phyloP scores from a whole-genome alignment of 352 stramenopile species.

The Globisporangium irregulare region DNA sequence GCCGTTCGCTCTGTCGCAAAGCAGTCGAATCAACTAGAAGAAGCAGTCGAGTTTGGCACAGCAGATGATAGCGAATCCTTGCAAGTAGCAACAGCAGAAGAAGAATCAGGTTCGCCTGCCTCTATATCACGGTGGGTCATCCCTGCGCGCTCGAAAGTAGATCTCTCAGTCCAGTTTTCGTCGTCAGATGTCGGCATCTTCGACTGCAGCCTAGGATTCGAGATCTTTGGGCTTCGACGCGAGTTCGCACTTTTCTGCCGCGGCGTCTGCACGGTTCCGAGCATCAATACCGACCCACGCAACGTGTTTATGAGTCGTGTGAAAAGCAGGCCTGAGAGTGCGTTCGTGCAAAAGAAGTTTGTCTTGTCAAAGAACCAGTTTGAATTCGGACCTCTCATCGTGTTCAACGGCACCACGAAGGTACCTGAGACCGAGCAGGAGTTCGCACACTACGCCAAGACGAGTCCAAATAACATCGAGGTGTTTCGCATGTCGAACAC shows the following conservation, averaged over 20 bases:
- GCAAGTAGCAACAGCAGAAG: conserved; percentile 11
- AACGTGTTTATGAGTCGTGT: conserved; percentile 95
- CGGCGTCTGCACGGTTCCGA: conserved; percentile 83
- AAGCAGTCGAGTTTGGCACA: background rate
- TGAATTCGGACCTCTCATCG: conserved; percentile 92
- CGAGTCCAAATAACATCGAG: conserved; percentile 79
- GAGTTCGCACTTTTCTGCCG: conserved; percentile 84
- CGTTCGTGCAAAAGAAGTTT: conserved; percentile 90
- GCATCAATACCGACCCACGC: conserved; percentile 90
- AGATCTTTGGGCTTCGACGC: conserved; percentile 85
- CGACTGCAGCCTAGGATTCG: conserved; percentile 86
- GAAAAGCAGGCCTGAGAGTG: conserved; percentile 67
- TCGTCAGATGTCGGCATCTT: conserved; percentile 76
- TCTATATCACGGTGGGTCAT: conserved; percentile 73
- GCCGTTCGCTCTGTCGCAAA: conserved; percentile 1
- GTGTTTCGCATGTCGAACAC: conserved; percentile 91
- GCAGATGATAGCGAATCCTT: background rate
- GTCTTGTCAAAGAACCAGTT: conserved; percentile 87
- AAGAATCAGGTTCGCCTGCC: conserved; percentile 9
- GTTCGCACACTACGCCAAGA: conserved; percentile 45
- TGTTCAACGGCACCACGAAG: conserved; percentile 20
- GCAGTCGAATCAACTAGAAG: conserved; percentile 6
- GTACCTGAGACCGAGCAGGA: conserved; percentile 41
- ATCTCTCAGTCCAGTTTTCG: conserved; percentile 81
- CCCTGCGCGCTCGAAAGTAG: conserved; percentile 41